Percentiles rank a stretch among this genome's conserved stretches.
These are phyloP conservation scores for Colletotrichum cuscutae DNA, from an alignment of 2,329 filamentous ascomycete genomes.

Conservation along the genomic window DNA sequence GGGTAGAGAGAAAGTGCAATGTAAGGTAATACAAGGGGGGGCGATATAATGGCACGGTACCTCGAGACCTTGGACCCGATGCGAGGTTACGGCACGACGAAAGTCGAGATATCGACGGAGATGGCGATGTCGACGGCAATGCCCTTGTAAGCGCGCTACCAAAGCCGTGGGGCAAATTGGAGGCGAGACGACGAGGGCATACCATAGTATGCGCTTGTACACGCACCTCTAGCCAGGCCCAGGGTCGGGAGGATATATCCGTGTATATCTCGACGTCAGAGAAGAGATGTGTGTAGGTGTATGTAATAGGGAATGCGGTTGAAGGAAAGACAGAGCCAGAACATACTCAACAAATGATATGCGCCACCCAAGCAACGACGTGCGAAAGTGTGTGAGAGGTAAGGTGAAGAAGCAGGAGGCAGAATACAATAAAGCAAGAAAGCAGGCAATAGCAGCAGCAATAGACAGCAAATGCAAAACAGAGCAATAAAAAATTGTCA, in stretches of 20 bases:
- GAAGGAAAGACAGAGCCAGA: neutral
- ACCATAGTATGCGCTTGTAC: neutral
- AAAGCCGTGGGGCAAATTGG: conserved; percentile 27
- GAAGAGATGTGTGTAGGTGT: neutral
- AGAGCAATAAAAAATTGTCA: conserved; percentile 4
- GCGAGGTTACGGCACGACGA: conserved; percentile 13
- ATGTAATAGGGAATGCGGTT: neutral
- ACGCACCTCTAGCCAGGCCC: neutral
- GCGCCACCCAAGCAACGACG: neutral
- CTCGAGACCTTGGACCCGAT: conserved; percentile 20
- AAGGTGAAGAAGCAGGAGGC: neutral
- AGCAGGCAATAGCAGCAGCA: neutral
- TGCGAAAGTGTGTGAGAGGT: neutral
- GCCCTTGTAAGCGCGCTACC: conserved; percentile 29
- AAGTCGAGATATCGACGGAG: conserved; percentile 13
- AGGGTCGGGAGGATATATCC: neutral
- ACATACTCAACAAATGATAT: neutral
- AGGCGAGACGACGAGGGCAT: conserved; percentile 16
- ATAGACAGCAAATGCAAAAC: neutral
- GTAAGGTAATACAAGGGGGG: conserved; percentile 31
- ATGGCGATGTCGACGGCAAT: conserved; percentile 24
- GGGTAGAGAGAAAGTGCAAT: conserved; percentile 32
- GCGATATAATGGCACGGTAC: conserved; percentile 30
- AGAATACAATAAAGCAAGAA: neutral
- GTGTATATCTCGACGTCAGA: neutral